Base-by-base conservation (phyloP, 1,284 basidiomycete species). In the Vanrija pseudolonga region DNA sequence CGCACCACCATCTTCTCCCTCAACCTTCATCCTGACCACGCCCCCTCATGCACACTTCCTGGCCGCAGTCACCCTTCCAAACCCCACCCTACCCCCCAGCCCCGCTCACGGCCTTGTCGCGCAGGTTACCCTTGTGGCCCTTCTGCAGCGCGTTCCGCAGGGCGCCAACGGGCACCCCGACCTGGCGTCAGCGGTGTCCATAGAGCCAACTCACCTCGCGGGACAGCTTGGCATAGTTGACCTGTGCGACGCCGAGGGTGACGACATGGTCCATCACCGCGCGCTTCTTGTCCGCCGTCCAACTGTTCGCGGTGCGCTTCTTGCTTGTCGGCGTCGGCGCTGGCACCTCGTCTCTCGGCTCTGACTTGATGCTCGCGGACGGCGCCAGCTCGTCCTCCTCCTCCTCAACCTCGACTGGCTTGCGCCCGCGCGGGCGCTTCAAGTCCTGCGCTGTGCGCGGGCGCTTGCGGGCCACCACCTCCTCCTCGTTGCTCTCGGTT, bases 71-170 rank as follows among this genome's bases (percentile, higher is more conserved):
- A 8, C 26, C 2, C 26, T 11, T 4, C 3, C 26, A 26, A 3
- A 3, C 57, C 48, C 32, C 32, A 32, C 9, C 32, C 32, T 32
- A 32, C 32, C 12, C 32, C 2, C 32, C 32, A 1, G 32, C 32
- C 2, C 32, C 32, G 12, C 60, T 63, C 47, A 46, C 45, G 36
- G 57, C 61, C 55, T 64, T 65, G 49, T 65, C 63, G 37, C 66
- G 57, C 8, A 69, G 39, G 43, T 65, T 65, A 0, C 64, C 61
- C 53, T 61, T 66, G 23, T 50, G 60, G 0, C 63, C 65, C 11
- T 56, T 54, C 46, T 65, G 63, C 15, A 63, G 63, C 14, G 66
- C 65, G 47, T 69, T 66, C 6, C 45, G 47, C 20, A 69, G 23
- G 43, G 65, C 62, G 18, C 37, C 28, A 9, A 47, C 43, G 22